phyloP scores from a whole-genome alignment of 352 stramenopile genomes.

The Pythium myriotylum region DNA sequence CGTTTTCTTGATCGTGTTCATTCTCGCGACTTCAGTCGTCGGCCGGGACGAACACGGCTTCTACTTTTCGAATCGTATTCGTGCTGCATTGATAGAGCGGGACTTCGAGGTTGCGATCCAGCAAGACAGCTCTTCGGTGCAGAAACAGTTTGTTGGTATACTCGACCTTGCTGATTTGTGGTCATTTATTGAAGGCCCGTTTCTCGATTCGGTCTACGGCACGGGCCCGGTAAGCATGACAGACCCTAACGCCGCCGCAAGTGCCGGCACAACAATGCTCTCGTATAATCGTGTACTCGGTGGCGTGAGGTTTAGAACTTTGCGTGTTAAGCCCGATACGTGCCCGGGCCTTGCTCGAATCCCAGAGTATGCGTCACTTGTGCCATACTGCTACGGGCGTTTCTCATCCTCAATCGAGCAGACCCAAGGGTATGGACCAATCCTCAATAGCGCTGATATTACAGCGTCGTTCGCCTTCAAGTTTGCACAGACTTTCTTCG shows the following conservation, averaged over 20 bases:
- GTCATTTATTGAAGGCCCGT: conserved; percentile 63
- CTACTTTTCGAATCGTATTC: conserved; percentile 67
- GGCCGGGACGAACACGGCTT: conserved; percentile 52
- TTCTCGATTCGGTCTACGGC: conserved; percentile 60
- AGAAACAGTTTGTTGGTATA: conserved; percentile 55
- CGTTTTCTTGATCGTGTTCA: conserved; percentile 60
- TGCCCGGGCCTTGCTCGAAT: conserved; percentile 52
- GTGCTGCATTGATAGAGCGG: conserved; percentile 45
- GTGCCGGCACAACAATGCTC: conserved; percentile 35
- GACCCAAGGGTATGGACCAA: conserved; percentile 48
- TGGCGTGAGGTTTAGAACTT: conserved; percentile 53
- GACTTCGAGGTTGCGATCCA: conserved; percentile 43
- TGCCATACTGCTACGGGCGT: conserved; percentile 64
- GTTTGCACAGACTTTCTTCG: conserved; percentile 57
- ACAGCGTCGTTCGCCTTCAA: conserved; percentile 41
- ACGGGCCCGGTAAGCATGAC: conserved; percentile 11
- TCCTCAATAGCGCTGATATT: conserved; percentile 63
- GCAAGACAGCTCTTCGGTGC: conserved; percentile 21
- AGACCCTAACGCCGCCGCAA: conserved; percentile 13
- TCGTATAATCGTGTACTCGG: conserved; percentile 58
- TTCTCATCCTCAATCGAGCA: conserved; percentile 44
- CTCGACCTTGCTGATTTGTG: conserved; percentile 63
- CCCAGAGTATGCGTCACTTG: conserved; percentile 59
- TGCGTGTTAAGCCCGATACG: conserved; percentile 56
- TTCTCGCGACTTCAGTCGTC: conserved; percentile 53